Evolutionary conservation across 2,329 filamentous ascomycete species (phyloP), one percentile per base, ranked within the genome.

Genomic region (Apiospora malaysiana): DNA sequence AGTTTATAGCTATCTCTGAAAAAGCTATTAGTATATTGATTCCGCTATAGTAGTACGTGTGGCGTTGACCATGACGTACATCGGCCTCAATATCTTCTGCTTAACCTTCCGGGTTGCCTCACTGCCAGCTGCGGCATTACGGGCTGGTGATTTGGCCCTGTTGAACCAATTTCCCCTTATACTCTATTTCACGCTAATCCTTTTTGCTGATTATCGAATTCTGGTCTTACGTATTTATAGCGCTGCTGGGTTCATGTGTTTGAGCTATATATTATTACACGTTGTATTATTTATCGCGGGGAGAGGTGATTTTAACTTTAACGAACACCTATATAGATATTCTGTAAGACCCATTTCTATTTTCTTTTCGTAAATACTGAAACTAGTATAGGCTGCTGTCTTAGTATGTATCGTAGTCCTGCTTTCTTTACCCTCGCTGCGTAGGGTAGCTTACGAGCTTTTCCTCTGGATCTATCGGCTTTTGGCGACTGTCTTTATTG

Each of bases 1-100:
- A 47, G 43, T 42, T 43, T 65, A 65, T 23, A 65, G 59, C 32
- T 65, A 40, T 65, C 59, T 65, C 59, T 65, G 59, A 32, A 65
- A 65, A 42, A 37, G 59, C 40, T 32, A 42, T 37, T 18, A 42
- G 59, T 65, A 40, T 65, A 40, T 65, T 32, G 59, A 42, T 37
- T 42, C 59, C 32, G 59, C 40, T 18, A 65, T 32, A 42, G 32
- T 65, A 37, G 59, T 32, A 65, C 40, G 32, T 21, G 59, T 42
- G 32, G 40, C 40, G 16, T 65, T 65, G 59, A 65, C 40, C 40
- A n/a, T 42, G 6, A 42, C 59, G 32, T 65, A 68, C 42, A 67
- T 46, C 25, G n/a, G 40, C 40, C 40, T 67, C n/a, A 67, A 43
- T 67, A 43, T 43, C 25, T 45, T 67, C 43, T 67, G 40, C 66